Conservation (phyloP, 208 protist genomes). For the Vickermania ingenoplastis region DNA sequence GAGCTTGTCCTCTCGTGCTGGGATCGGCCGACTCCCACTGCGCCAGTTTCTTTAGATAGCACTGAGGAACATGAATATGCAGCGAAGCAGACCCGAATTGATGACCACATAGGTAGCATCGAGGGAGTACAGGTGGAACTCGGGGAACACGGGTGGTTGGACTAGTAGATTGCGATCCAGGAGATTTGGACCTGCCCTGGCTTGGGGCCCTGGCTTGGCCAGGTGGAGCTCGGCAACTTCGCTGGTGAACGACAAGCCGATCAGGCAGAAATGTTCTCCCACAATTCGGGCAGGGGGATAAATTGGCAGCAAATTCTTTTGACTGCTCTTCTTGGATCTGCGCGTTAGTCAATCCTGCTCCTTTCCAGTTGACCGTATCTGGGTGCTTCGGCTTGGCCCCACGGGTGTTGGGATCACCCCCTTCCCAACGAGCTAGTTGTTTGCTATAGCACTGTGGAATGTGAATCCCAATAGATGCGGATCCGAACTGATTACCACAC, state of each 20-base stretch:
- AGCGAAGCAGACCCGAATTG: conserved; percentile 82
- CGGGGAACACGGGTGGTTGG: conserved; percentile 9
- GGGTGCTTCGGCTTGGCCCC: conserved; percentile 68
- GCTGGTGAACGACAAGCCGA: conserved; percentile 80
- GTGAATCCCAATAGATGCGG: conserved; percentile 83
- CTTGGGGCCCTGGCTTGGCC: background rate
- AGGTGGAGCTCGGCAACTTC: conserved; percentile 56
- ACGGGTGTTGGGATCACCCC: conserved; percentile 35
- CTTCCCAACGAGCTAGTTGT: conserved; percentile 75
- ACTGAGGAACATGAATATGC: conserved; percentile 80
- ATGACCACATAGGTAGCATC: conserved; percentile 81
- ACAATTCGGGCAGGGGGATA: conserved; percentile 81
- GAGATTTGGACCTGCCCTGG: background rate
- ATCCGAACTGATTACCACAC: conserved; percentile 84
- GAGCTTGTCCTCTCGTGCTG: conserved; percentile 45
- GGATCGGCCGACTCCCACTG: conserved; percentile 75
- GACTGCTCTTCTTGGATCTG: conserved; percentile 69
- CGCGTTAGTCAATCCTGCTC: conserved; percentile 17
- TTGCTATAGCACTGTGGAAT: conserved; percentile 86
- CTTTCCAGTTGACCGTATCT: conserved; percentile 66
- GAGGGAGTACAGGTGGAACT: conserved; percentile 42
- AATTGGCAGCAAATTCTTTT: conserved; percentile 61
- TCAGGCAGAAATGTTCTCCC: conserved; percentile 86
- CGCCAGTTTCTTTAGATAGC: conserved; percentile 78
- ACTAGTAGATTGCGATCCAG: background rate